Base-by-base conservation (phyloP, 495 filamentous ascomycete species). In the Neurospora sublineolata region DNA sequence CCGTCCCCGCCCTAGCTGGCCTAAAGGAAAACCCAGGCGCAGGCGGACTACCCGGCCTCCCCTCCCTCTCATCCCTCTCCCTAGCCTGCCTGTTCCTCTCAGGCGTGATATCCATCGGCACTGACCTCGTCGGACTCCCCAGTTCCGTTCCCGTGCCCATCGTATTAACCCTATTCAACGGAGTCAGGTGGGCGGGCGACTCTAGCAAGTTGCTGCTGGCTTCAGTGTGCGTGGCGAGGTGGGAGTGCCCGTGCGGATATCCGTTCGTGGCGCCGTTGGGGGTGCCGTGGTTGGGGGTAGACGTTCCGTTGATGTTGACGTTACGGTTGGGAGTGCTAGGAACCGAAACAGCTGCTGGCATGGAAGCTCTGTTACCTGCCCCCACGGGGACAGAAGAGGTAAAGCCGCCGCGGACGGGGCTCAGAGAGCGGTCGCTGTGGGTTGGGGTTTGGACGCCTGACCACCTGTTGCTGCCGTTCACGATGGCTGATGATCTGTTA, bases 391-490 rank as follows among this genome's bases (percentile, higher is more conserved):
- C 74, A 4, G 79, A 70, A 14, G 82, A 80, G 2, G 82, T 77
- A 18, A 78, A 70, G 39, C 71, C 73, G 20, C 81, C 75, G 70
- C 86, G 86, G n/a, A 73, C 80, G 1, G 86, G 86, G 41, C 84
- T 86, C 1, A 83, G 69, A 1, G 84, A 86, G n/a, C 85, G 80
- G 73, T 86, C 84, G 71, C 80, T 84, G 12, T 79, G 78, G 33
- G 81, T 71, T 3, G 82, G 79, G 9, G 82, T 82, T 7, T 64
- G 52, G 0, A 64, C 52, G 23, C 52, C 52, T 0, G 23, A 16
- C 52, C 69, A 67, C 1, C 69, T 72, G 52, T 71, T 72, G 40
- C 72, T 73, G 5, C 74, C 76, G 39, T 76, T 74, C 27, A 76
- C 77, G 14, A 80, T 71, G 10, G 74, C 52, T 30, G 77, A 75